These are phyloP conservation scores for Boehmeria nivea DNA, from an alignment of 306 rosid species.

Conservation along the genomic window DNA sequence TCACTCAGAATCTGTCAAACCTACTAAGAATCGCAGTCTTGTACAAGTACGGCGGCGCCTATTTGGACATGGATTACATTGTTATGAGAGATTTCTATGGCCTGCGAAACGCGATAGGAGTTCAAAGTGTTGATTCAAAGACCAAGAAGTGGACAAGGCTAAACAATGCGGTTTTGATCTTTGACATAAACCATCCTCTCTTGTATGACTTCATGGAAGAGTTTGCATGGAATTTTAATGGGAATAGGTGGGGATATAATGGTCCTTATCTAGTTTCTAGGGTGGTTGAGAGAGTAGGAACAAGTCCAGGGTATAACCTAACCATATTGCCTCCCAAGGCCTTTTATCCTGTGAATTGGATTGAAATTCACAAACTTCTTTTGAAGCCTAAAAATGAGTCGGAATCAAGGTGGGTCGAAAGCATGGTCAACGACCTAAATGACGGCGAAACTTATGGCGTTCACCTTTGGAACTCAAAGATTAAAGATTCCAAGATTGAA, in stretches of 20 bases:
- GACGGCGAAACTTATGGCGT: slow-evolving; percentile 34
- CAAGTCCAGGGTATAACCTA: slow-evolving; percentile 22
- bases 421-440: slow-evolving; percentile 32
- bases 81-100: not conserved
- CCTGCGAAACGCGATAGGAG: not conserved
- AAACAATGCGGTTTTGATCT: slow-evolving; percentile 6
- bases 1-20: not conserved
- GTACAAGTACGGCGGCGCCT: slow-evolving; percentile 7
- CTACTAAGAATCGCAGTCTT: not conserved
- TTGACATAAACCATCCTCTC: slow-evolving; percentile 3
- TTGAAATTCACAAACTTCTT: slow-evolving; percentile 20
- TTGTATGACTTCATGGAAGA: slow-evolving; percentile 3
- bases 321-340: slow-evolving; percentile 43
- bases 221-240: not conserved
- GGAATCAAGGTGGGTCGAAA: slow-evolving; percentile 38
- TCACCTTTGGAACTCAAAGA: slow-evolving; percentile 64
- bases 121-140: not conserved
- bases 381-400: slow-evolving; percentile 21
- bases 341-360: slow-evolving; percentile 52
- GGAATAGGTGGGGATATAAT: slow-evolving; percentile 1
- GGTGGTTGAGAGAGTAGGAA: slow-evolving; percentile 34
- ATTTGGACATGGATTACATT: not conserved
- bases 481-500: slow-evolving; percentile 36
- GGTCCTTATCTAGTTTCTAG: slow-evolving; percentile 1
- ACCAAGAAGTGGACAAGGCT: slow-evolving; percentile 4